phyloP scores from a whole-genome alignment of 495 filamentous ascomycete species.

The Tetracladium marchalianum region DNA sequence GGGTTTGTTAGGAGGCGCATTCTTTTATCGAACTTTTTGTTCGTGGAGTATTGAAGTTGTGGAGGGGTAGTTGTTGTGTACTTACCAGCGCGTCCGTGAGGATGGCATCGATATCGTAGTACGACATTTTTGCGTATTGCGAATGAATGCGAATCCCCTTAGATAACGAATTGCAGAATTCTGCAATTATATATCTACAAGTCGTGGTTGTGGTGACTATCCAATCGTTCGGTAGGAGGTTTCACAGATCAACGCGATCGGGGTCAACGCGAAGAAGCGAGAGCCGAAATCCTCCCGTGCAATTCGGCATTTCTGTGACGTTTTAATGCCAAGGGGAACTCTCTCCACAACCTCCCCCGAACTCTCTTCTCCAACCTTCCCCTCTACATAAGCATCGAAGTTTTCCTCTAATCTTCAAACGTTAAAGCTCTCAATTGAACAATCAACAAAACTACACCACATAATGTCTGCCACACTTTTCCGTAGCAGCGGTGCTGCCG shows the following conservation, averaged over 20 bases:
- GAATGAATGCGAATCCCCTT: neutral
- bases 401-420: neutral
- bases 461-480: constrained; percentile 44
- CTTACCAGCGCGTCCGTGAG: constrained; percentile 81
- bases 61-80: constrained; percentile 4
- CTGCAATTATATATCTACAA: too few relatives aligned
- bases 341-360: constrained; percentile 2
- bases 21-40: constrained; percentile 4
- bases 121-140: constrained; percentile 45
- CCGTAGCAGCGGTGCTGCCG: constrained; percentile 31
- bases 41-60: neutral
- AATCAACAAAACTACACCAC: neutral
- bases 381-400: neutral
- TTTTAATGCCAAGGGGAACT: neutral
- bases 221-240: too few relatives aligned
- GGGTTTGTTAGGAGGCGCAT: neutral
- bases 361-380: neutral
- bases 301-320: constrained; percentile 10
- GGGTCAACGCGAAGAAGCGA: too few relatives aligned
- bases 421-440: constrained; percentile 4
- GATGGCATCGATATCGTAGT: constrained; percentile 92
- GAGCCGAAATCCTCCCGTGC: constrained; percentile 1
- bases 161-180: too few relatives aligned
- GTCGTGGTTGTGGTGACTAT: too few relatives aligned
- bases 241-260: too few relatives aligned